A percentile compares a stretch with the other conserved stretches of the same genome.
Evolutionary conservation across 2,329 filamentous ascomycete genomes (phyloP).

Genomic region (Phyllachora maydis): DNA sequence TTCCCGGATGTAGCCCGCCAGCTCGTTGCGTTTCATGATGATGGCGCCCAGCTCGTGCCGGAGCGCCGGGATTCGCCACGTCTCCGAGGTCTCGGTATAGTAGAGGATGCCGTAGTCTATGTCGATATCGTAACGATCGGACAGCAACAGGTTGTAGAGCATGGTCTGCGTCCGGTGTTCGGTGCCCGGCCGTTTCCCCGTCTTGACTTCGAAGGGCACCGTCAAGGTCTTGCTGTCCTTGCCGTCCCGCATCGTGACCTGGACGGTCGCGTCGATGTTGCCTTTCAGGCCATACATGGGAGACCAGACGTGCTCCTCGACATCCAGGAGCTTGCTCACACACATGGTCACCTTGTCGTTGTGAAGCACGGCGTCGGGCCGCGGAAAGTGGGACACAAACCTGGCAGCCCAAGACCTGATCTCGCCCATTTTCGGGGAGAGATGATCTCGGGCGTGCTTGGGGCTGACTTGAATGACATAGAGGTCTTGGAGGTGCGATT

Average conservation of each 20-base stretch:
- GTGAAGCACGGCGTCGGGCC: constrained; percentile 53
- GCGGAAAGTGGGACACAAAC: constrained; percentile 49
- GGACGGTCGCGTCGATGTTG: constrained; percentile 92
- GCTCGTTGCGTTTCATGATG: constrained; percentile 85
- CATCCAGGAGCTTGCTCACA: constrained; percentile 82
- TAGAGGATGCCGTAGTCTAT: constrained; percentile 82
- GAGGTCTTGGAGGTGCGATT: constrained; percentile 68
- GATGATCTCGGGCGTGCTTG: constrained; percentile 53
- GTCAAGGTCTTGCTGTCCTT: constrained; percentile 49
- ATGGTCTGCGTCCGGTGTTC: constrained; percentile 86
- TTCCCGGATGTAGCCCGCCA: constrained; percentile 71
- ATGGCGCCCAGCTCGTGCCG: constrained; percentile 83
- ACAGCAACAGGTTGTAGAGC: constrained; percentile 78
- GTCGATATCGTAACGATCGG: constrained; percentile 86
- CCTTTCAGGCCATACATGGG: constrained; percentile 94
- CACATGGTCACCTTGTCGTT: constrained; percentile 61
- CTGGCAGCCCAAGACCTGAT: constrained; percentile 64
- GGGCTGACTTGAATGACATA: constrained; percentile 69
- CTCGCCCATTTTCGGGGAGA: constrained; percentile 66
- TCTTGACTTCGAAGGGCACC: constrained; percentile 90
- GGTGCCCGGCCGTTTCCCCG: constrained; percentile 63
- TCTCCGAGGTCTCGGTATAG: constrained; percentile 82
- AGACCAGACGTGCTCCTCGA: constrained; percentile 97
- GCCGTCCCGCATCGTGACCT: constrained; percentile 61
- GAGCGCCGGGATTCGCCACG: constrained; percentile 65